Conservation (phyloP, 2,329 filamentous ascomycete genomes). For the Xylariaceae sp. region DNA sequence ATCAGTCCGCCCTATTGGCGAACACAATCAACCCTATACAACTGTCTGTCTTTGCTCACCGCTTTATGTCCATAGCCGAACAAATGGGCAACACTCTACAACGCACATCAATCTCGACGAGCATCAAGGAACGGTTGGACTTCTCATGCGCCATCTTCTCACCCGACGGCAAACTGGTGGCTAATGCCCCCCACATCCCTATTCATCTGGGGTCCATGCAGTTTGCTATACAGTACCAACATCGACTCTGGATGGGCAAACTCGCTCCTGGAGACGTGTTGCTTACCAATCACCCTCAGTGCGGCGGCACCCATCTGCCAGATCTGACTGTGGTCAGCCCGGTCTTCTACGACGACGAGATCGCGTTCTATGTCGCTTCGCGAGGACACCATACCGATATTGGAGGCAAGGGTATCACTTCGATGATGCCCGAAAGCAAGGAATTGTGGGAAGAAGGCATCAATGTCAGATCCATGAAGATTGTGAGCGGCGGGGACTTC, state of each 20-base stretch:
- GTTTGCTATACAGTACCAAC: slow-evolving; percentile 64
- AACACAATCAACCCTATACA: slow-evolving; percentile 63
- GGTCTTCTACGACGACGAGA: slow-evolving; percentile 9
- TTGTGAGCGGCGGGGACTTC: slow-evolving; percentile 27
- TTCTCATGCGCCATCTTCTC: slow-evolving; percentile 78
- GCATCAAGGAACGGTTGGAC: slow-evolving; percentile 71
- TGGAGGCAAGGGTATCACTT: not conserved
- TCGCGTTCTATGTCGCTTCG: slow-evolving; percentile 10
- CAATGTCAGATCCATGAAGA: slow-evolving; percentile 27
- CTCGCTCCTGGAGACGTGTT: slow-evolving; percentile 29
- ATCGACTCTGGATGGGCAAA: slow-evolving; percentile 60
- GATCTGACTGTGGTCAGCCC: slow-evolving; percentile 10
- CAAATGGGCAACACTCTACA: slow-evolving; percentile 77
- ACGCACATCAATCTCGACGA: slow-evolving; percentile 70
- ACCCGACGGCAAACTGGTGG: slow-evolving; percentile 62
- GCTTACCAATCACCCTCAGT: slow-evolving; percentile 15
- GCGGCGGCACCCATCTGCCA: slow-evolving; percentile 11
- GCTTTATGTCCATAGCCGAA: slow-evolving; percentile 79
- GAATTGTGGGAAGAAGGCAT: slow-evolving; percentile 37
- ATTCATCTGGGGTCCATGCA: slow-evolving; percentile 75
- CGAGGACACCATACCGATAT: slow-evolving; percentile 12
- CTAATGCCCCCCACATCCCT: slow-evolving; percentile 67
- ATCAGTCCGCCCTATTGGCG: slow-evolving; percentile 50
- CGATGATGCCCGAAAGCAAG: not conserved
- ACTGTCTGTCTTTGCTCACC: slow-evolving; percentile 69